Conservation (phyloP, 331 rosid species). For the Quercus lobata region DNA sequence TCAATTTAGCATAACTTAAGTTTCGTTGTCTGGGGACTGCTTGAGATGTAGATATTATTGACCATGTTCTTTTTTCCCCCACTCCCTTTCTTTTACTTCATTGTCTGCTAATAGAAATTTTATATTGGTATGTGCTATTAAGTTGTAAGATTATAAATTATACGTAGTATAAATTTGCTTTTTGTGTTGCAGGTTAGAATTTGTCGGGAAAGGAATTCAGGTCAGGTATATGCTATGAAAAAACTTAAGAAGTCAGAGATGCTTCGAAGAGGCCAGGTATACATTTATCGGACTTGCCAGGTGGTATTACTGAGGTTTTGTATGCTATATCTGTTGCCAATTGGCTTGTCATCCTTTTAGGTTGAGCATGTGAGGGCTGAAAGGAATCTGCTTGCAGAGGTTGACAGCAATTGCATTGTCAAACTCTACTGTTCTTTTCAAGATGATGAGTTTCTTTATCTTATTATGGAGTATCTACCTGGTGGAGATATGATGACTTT, state of each 20-base stretch:
- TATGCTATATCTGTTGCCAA: constrained; percentile 11
- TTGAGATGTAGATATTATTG: not conserved
- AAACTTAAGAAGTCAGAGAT: constrained; percentile 96
- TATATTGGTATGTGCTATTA: not conserved
- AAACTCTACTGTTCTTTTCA: constrained; percentile 95
- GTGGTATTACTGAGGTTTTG: constrained; percentile 7
- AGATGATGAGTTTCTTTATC: constrained; percentile 88
- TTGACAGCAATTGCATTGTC: constrained; percentile 95
- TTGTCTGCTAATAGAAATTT: not conserved
- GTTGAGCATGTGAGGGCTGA: constrained; percentile 98
- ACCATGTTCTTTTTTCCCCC: not conserved
- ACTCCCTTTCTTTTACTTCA: not conserved
- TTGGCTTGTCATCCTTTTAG: constrained; percentile 32
- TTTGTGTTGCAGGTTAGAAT: constrained; percentile 73
- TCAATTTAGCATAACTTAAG: not conserved
- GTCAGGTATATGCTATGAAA: constrained; percentile 93
- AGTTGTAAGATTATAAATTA: constrained; percentile 1
- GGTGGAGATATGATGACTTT: constrained; percentile 99
- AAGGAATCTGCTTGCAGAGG: constrained; percentile 98
- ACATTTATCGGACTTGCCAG: constrained; percentile 16
- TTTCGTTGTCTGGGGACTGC: not conserved
- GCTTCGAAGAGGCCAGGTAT: constrained; percentile 99
- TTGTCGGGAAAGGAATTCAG: constrained; percentile 83
- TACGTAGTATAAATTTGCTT: constrained; percentile 30
- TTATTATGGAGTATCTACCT: constrained; percentile 96